Conservation (phyloP, 495 filamentous ascomycete species). For the Penicillium daleae region DNA sequence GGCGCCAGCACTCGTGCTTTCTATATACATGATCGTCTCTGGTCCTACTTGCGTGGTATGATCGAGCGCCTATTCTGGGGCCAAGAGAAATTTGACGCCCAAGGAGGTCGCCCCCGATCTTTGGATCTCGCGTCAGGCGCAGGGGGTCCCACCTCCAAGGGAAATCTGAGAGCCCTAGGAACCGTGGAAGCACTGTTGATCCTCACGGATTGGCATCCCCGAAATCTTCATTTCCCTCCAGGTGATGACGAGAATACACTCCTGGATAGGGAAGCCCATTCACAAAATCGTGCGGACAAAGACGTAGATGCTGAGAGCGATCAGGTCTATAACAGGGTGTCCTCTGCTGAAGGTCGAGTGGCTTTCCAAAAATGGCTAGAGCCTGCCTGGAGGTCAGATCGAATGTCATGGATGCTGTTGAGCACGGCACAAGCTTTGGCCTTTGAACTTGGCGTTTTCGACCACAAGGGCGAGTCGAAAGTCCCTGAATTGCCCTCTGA, state of each 20-base stretch:
- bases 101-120: conserved; percentile 67
- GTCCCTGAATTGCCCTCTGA: conserved; percentile 63
- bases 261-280: conserved; percentile 53
- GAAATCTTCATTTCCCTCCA: conserved; percentile 92
- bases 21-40: conserved; percentile 94
- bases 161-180: conserved; percentile 83
- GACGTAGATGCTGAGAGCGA: conserved; percentile 46
- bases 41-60: conserved; percentile 91
- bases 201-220: conserved; percentile 95
- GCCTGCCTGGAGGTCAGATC: conserved; percentile 92
- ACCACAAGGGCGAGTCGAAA: conserved; percentile 65
- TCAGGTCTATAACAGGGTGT: conserved; percentile 26
- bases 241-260: conserved; percentile 74
- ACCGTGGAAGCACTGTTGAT: conserved; percentile 93
- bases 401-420: conserved; percentile 98
- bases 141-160: conserved; percentile 56
- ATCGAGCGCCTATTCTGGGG: conserved; percentile 94
- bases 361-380: conserved; percentile 94
- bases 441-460: conserved; percentile 94
- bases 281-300: conserved; percentile 37
- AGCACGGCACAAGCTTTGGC: conserved; percentile 87
- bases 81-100: conserved; percentile 89
- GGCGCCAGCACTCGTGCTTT: conserved; percentile 83
- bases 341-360: conserved; percentile 58
- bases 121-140: conserved; percentile 66